Conservation (phyloP, 345 rosid species). For the Corymbia maculata region DNA sequence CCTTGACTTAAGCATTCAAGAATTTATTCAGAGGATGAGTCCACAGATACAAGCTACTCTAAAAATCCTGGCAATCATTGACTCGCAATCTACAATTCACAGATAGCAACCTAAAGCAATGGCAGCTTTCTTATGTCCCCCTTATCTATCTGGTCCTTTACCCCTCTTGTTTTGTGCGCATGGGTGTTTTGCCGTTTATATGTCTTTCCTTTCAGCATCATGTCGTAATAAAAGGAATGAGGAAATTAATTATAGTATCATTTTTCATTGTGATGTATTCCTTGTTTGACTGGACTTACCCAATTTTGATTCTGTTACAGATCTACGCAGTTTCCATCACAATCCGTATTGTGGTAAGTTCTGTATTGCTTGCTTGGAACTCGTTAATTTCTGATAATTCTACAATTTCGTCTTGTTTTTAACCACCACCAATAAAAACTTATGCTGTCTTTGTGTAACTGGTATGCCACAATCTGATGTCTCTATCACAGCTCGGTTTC, state of each 20-base stretch:
- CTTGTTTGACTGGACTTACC: neutral
- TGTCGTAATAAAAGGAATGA: neutral
- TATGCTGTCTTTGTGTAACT: neutral
- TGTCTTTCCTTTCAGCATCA: neutral
- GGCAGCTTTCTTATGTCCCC: neutral
- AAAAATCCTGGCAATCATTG: neutral
- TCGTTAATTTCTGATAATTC: neutral
- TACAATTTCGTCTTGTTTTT: neutral
- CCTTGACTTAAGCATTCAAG: neutral
- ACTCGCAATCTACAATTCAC: neutral
- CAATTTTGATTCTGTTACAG: conserved; percentile 23
- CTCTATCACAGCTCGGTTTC: conserved; percentile 42
- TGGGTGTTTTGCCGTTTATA: neutral
- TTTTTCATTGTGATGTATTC: neutral
- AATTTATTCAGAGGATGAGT: neutral
- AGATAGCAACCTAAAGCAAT: neutral
- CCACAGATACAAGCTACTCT: neutral
- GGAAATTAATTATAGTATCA: neutral
- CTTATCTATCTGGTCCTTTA: neutral
- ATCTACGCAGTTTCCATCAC: conserved; percentile 88
- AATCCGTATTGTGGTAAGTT: conserved; percentile 73
- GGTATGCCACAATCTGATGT: neutral
- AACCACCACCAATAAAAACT: neutral
- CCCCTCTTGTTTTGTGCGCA: neutral
- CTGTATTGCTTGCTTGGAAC: neutral